Conservation (phyloP, 805 yeast genomes). For the Metschnikowia colocasiae region DNA sequence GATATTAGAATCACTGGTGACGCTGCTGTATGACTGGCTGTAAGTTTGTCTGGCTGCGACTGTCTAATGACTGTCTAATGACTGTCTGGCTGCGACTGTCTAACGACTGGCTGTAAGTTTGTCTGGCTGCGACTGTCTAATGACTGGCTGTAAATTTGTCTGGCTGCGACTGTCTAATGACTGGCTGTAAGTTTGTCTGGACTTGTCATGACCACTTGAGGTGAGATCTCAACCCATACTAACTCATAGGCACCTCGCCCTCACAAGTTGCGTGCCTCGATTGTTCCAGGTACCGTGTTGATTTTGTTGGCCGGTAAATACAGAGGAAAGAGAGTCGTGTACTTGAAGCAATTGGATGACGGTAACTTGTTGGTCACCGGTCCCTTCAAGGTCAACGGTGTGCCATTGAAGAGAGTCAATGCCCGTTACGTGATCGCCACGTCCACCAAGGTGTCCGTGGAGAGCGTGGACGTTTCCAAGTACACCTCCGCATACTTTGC, state of each 20-base stretch:
- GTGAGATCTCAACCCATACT: neutral
- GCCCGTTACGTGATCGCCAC: conserved; percentile 99
- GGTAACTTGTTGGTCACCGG: conserved; percentile 96
- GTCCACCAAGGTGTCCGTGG: conserved; percentile 83
- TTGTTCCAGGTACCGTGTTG: conserved; percentile 97
- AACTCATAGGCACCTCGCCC: conserved; percentile 54
- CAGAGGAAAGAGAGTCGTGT: conserved; percentile 99
- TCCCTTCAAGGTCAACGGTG: conserved; percentile 99
- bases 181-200: no score
- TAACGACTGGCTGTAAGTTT: no score
- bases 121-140: no score
- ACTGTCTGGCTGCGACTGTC: no score
- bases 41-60: no score
- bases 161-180: no score
- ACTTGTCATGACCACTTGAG: no score
- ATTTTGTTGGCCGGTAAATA: conserved; percentile 98
- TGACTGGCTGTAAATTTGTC: no score
- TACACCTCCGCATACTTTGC: conserved; percentile 95
- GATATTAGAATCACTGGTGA: no score
- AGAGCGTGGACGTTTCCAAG: conserved; percentile 80
- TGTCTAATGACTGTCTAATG: no score
- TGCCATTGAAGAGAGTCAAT: conserved; percentile 98
- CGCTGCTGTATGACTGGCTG: no score
- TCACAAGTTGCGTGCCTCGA: conserved; percentile 90
- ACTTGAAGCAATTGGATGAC: conserved; percentile 95